Conservation (phyloP, 345 rosid genomes). For the Salix caprea region DNA sequence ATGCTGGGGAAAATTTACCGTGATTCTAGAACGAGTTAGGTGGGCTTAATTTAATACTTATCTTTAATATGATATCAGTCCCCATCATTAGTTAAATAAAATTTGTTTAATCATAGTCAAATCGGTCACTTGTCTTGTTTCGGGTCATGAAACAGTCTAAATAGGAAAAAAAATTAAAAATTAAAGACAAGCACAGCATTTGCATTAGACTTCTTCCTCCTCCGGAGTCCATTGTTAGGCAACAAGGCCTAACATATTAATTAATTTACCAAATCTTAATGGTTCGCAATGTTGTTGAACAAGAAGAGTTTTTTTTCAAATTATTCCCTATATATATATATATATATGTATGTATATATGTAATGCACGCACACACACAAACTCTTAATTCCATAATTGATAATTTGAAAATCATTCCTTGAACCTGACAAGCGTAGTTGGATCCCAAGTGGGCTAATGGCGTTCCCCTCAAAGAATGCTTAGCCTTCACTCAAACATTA, state of each 20-base stretch:
- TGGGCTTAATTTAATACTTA: not conserved
- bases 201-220: slow-evolving; percentile 5
- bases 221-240: slow-evolving; percentile 35
- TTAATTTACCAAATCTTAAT: slow-evolving; percentile 7
- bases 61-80: not conserved
- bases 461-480: not conserved
- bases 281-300: slow-evolving; percentile 25
- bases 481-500: not conserved
- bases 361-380: too few species aligned
- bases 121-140: not conserved
- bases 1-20: not conserved
- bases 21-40: not conserved
- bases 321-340: too few species aligned
- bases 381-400: not conserved
- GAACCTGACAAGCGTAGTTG: slow-evolving; percentile 18
- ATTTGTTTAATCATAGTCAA: slow-evolving; percentile 1
- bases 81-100: not conserved
- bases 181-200: not conserved
- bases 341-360: too few species aligned
- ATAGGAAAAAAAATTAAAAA: not conserved
- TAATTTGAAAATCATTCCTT: slow-evolving; percentile 13
- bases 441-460: slow-evolving; percentile 29
- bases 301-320: not conserved
- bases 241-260: slow-evolving; percentile 1
- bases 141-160: not conserved